phyloP scores from a whole-genome alignment of 177 flowering plant species.

The Vitis hybrid region DNA sequence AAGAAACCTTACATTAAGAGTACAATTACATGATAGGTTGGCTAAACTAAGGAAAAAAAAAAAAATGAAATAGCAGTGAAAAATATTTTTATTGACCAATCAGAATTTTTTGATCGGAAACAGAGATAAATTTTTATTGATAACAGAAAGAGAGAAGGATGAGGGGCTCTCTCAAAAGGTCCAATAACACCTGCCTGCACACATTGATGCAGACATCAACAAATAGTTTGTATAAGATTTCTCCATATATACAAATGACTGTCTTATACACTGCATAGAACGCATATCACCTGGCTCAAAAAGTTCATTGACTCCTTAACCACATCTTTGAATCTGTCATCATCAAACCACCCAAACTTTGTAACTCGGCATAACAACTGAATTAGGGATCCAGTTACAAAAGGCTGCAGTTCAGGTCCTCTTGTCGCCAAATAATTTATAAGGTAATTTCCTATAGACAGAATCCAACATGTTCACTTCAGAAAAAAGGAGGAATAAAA shows the following conservation, averaged over 20 bases:
- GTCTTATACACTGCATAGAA: neutral
- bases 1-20: no score
- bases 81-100: no score
- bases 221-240: neutral
- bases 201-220: no score
- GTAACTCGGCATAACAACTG: slow-evolving; percentile 87
- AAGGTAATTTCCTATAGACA: slow-evolving; percentile 77
- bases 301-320: slow-evolving; percentile 84
- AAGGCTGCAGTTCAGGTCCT: slow-evolving; percentile 90
- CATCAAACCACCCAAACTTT: slow-evolving; percentile 97
- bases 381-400: slow-evolving; percentile 83
- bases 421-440: slow-evolving; percentile 85
- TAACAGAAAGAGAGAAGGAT: no score
- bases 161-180: no score
- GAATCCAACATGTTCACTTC: slow-evolving; percentile 12
- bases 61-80: no score
- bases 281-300: slow-evolving; percentile 70
- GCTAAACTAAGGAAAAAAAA: no score
- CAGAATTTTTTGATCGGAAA: no score
- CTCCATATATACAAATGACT: neutral
- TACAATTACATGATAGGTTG: no score
- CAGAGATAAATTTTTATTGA: no score
- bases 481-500: neutral
- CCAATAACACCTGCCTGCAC: no score
- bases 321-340: slow-evolving; percentile 85